Conservation (phyloP, 306 rosid genomes). For the Sesbania bispinosa region DNA sequence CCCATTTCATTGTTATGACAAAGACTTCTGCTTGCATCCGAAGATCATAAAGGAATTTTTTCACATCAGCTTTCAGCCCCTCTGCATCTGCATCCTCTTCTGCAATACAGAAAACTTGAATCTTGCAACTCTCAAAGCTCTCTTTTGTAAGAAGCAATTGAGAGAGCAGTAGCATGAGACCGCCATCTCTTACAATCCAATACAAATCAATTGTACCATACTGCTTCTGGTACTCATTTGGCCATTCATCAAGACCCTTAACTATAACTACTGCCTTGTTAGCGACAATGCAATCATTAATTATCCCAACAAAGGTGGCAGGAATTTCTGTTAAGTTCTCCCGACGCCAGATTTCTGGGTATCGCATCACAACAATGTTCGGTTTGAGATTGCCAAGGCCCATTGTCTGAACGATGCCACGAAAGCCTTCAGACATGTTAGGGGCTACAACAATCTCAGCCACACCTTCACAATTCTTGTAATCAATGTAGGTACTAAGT, state of each 20-base stretch:
- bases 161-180: constrained; percentile 97
- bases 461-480: constrained; percentile 98
- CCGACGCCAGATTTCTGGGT: constrained; percentile 99
- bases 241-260: constrained; percentile 99
- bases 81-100: constrained; percentile 95
- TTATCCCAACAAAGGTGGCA: constrained; percentile 82
- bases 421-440: constrained; percentile 87
- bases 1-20: constrained; percentile 90
- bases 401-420: constrained; percentile 96
- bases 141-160: constrained; percentile 95
- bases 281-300: constrained; percentile 92
- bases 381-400: constrained; percentile 99
- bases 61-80: constrained; percentile 89
- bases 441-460: constrained; percentile 99
- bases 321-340: constrained; percentile 94
- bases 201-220: constrained; percentile 94
- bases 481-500: constrained; percentile 85
- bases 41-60: constrained; percentile 92
- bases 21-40: constrained; percentile 98
- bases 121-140: constrained; percentile 93
- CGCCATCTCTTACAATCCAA: constrained; percentile 99
- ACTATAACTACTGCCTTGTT: constrained; percentile 98
- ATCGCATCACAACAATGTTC: constrained; percentile 95
- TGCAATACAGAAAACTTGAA: constrained; percentile 97
- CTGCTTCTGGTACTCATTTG: constrained; percentile 92